phyloP scores from a whole-genome alignment of 805 yeast species.

The Candida taoyuanica region DNA sequence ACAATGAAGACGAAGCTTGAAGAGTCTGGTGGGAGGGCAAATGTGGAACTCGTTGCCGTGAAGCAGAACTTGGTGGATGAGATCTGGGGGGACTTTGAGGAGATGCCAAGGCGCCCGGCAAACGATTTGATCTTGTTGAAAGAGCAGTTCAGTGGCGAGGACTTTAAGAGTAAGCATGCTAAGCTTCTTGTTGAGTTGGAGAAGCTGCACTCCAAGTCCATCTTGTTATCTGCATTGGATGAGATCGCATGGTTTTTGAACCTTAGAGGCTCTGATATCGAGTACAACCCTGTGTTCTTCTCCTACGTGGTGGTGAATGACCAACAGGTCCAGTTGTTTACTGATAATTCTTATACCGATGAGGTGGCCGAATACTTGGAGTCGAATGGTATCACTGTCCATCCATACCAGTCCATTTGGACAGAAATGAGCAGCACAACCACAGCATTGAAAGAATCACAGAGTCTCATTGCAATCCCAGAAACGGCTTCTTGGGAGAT shows the following conservation, averaged over 20 bases:
- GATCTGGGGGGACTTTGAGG: constrained; percentile 69
- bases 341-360: constrained; percentile 40
- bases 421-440: constrained; percentile 37
- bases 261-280: constrained; percentile 77
- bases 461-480: constrained; percentile 44
- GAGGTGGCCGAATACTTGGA: constrained; percentile 38
- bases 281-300: constrained; percentile 83
- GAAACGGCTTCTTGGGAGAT: constrained; percentile 66
- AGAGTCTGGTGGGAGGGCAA: constrained; percentile 27
- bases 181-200: constrained; percentile 38
- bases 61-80: constrained; percentile 65
- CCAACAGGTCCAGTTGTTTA: constrained; percentile 45
- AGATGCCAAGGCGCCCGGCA: constrained; percentile 51
- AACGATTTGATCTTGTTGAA: constrained; percentile 48
- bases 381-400: constrained; percentile 42
- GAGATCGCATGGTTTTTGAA: constrained; percentile 91
- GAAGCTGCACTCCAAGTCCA: constrained; percentile 34
- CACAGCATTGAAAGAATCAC: constrained; percentile 18
- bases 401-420: constrained; percentile 57
- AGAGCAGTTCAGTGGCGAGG: constrained; percentile 59
- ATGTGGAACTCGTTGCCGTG: constrained; percentile 46
- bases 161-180: constrained; percentile 50
- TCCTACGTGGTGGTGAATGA: constrained; percentile 48
- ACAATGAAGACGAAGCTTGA: constrained; percentile 27
- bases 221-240: constrained; percentile 71